Conservation (phyloP, 2,329 filamentous ascomycete species). For the Sclerotinia trifoliorum region DNA sequence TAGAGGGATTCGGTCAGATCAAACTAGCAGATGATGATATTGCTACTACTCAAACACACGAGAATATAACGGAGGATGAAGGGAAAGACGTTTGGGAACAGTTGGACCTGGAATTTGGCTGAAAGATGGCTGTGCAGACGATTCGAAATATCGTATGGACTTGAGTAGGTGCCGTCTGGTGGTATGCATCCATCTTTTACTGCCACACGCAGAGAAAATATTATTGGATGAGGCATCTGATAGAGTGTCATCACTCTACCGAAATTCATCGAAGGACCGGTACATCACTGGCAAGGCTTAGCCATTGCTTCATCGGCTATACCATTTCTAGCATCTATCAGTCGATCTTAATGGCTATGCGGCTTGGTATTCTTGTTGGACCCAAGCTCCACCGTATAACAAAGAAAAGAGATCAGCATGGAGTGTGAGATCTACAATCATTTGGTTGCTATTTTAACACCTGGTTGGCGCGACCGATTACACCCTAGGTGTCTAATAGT, state of each 20-base stretch:
- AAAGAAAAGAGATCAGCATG: not conserved
- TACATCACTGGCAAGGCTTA: constrained; percentile 8
- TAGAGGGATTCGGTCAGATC: constrained; percentile 64
- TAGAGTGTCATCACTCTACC: not conserved
- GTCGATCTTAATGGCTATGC: not conserved
- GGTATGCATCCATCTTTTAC: not conserved
- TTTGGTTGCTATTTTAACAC: not conserved
- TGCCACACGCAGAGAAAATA: too few species aligned
- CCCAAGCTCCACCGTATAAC: not conserved
- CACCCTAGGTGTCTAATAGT: not conserved
- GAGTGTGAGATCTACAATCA: not conserved
- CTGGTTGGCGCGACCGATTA: not conserved
- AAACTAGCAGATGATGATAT: constrained; percentile 26
- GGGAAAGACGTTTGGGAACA: constrained; percentile 45
- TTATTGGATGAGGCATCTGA: not conserved
- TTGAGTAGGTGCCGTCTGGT: not conserved
- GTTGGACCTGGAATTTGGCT: constrained; percentile 45
- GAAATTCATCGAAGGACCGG: not conserved
- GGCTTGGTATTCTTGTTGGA: constrained; percentile 1
- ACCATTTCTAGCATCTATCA: not conserved
- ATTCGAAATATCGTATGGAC: not conserved
- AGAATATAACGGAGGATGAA: constrained; percentile 22
- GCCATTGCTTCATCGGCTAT: constrained; percentile 2
- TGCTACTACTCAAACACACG: constrained; percentile 26
- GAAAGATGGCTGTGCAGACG: not conserved